Conservation (phyloP, 345 rosid genomes). For the Fremontodendron californicum region DNA sequence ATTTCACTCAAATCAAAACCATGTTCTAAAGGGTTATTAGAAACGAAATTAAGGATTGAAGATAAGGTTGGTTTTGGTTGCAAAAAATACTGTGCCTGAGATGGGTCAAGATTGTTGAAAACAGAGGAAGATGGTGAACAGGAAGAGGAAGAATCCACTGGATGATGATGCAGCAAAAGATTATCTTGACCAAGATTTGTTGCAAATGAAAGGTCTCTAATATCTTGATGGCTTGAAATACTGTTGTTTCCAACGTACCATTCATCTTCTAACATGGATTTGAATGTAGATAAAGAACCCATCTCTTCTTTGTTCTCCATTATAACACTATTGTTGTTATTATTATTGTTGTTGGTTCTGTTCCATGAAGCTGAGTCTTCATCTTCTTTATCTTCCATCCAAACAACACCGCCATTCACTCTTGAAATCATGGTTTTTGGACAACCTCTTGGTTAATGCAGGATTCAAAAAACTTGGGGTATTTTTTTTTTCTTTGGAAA, state of each 20-base stretch:
- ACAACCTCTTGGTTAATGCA: not conserved
- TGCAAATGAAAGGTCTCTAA: conserved; percentile 40
- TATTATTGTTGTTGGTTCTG: conserved; percentile 19
- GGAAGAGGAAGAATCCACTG: conserved; percentile 55
- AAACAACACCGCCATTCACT: conserved; percentile 27
- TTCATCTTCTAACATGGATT: conserved; percentile 52
- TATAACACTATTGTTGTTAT: conserved; percentile 12
- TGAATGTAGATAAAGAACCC: conserved; percentile 44
- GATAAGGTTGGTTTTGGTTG: conserved; percentile 37
- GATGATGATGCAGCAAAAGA: conserved; percentile 31
- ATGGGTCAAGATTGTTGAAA: conserved; percentile 55
- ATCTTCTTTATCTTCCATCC: conserved; percentile 41
- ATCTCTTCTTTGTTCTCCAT: conserved; percentile 37
- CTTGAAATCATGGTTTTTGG: conserved; percentile 33
- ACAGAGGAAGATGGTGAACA: conserved; percentile 55
- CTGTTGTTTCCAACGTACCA: conserved; percentile 34
- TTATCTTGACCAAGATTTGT: conserved; percentile 36
- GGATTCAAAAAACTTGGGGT: not conserved
- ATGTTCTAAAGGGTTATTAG: conserved; percentile 43
- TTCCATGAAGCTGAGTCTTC: conserved; percentile 32
- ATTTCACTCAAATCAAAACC: conserved; percentile 50
- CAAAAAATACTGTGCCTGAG: conserved; percentile 51
- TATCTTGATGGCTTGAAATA: conserved; percentile 38
- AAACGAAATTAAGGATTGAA: conserved; percentile 42
- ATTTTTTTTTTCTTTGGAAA: conserved; percentile 19